Evolutionary conservation across 106 monocot genomes (phyloP), one percentile per base, ranked within the genome.

Genomic region (Amphibolis antarctica): DNA sequence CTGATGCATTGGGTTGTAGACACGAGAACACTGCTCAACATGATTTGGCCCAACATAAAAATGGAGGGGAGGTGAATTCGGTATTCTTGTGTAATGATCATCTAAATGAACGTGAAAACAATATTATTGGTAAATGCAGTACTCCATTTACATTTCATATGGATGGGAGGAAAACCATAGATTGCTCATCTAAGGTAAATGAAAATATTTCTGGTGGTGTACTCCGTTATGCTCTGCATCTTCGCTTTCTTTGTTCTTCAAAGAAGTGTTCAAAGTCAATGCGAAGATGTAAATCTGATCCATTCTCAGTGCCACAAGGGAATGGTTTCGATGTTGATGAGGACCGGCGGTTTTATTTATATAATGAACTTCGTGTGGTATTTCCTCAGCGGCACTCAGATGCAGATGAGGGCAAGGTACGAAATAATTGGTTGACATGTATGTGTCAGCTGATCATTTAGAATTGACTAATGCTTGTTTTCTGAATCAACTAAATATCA

Each of bases 351-450:
- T 90, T 90, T 69, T 86, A 98, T 75, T 62, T 98, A 47, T 98
- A 90, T 72, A 87, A 84, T 76, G 90, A 98, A 81, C 71, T 98
- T 20, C 72, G 86, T 62, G 90, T 90, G 62, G 86, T 98, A 28
- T 98, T 98, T 56, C 96, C 96, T 54, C 96, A 90, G 20, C 75
- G 96, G 14, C 96, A 98, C 60, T 82, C 90, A 25, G 96, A 98
- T 80, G 68, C 86, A 66, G 96, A 98, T 54, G 96, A 98, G 65
- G 96, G 90, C 59, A 82, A 86, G 96, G 90, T 98, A 86, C 0
- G 29, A 0, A 29, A 12, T 36, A 7, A 36, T 7, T 36, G 7
- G 4, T 36, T 7, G 7, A 36, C 36, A 7, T 4, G 7, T 36
- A 36, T 36, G 36, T 49, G 48, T n/a, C n/a, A n/a, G n/a, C 0